These are phyloP conservation scores for Lasiosphaeria hispida DNA, from an alignment of 495 filamentous ascomycete species.

Conservation along the genomic window DNA sequence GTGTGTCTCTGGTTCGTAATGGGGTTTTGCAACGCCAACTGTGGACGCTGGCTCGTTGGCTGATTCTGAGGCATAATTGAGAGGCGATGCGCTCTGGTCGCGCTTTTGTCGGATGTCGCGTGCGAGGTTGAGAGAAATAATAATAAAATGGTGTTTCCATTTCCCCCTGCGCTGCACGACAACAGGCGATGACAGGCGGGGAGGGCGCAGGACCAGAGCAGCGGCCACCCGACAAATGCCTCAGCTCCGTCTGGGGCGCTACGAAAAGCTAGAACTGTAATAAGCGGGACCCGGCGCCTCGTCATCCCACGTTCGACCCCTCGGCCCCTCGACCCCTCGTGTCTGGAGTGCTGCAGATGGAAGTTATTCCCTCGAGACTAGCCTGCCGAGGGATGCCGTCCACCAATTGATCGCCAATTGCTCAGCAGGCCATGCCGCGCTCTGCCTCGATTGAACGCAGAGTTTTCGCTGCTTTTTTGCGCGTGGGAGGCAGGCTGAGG, in stretches of 20 bases:
- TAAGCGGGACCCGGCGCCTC: not conserved
- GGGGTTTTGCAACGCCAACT: constrained; percentile 2
- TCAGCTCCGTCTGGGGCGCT: not conserved
- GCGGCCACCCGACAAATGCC: constrained; percentile 2
- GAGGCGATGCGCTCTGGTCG: not conserved
- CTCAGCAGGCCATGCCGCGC: no score
- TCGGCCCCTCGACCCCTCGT: not conserved
- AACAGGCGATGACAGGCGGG: no score
- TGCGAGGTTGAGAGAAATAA: not conserved
- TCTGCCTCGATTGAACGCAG: no score
- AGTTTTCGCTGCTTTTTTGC: no score
- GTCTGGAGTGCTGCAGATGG: not conserved
- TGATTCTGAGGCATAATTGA: not conserved
- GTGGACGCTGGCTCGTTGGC: not conserved
- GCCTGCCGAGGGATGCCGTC: not conserved
- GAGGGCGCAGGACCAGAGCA: not conserved
- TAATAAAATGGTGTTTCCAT: not conserved
- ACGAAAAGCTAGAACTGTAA: not conserved
- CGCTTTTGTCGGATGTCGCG: not conserved
- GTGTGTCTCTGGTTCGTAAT: not conserved
- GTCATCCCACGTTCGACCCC: not conserved
- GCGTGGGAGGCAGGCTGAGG: no score
- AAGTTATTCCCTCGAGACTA: constrained; percentile 1
- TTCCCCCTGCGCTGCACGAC: no score
- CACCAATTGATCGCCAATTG: constrained; percentile 1